Evolutionary conservation across 2,329 filamentous ascomycete genomes (phyloP).

Genomic region (Curvularia verruculosa): DNA sequence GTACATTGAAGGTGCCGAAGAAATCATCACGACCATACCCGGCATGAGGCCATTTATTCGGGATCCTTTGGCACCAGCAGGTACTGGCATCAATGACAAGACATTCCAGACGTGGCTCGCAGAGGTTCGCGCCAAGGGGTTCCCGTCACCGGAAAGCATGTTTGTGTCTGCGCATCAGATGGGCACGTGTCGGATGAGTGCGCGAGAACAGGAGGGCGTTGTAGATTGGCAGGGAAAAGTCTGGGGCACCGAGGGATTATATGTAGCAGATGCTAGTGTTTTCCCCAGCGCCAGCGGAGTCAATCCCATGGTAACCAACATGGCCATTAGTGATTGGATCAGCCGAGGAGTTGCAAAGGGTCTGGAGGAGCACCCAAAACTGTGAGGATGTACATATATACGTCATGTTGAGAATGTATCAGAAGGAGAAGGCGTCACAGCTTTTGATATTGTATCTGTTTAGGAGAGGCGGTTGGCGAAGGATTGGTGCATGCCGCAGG

Average conservation of each 20-base stretch:
- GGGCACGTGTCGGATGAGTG: constrained; percentile 76
- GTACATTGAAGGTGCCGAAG: constrained; percentile 78
- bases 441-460: not conserved
- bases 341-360: constrained; percentile 38
- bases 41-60: constrained; percentile 69
- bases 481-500: not conserved
- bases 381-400: constrained; percentile 21
- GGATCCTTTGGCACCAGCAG: constrained; percentile 20
- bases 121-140: constrained; percentile 57
- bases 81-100: constrained; percentile 61
- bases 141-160: constrained; percentile 57
- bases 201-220: constrained; percentile 50
- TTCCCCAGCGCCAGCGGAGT: constrained; percentile 79
- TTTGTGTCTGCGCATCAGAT: constrained; percentile 81
- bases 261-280: constrained; percentile 75
- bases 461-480: not conserved
- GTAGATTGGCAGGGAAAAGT: constrained; percentile 56
- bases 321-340: constrained; percentile 57
- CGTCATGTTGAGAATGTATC: not conserved
- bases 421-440: not conserved
- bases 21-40: constrained; percentile 72
- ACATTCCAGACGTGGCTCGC: constrained; percentile 68
- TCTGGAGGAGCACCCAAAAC: constrained; percentile 28
- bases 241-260: constrained; percentile 70
- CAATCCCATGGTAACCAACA: constrained; percentile 80